Evolutionary conservation across 768 basidiomycete species (phyloP).

Genomic region (Termitomyces sp.): DNA sequence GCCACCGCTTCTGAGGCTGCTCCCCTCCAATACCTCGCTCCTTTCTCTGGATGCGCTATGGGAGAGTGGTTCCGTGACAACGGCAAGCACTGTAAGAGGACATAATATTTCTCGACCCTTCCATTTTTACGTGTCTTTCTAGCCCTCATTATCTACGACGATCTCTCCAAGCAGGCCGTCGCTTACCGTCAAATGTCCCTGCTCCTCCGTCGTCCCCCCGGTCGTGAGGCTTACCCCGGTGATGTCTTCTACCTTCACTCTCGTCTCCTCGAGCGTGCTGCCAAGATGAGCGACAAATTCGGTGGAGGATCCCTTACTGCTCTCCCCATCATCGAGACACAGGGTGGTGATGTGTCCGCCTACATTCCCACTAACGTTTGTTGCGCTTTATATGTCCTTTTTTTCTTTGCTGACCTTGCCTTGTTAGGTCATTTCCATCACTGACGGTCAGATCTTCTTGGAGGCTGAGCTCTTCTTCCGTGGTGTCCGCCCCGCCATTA

Average conservation of each 20-base stretch:
- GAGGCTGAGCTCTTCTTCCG: slow-evolving; percentile 99
- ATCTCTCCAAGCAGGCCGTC: slow-evolving; percentile 99
- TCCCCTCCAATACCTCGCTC: slow-evolving; percentile 98
- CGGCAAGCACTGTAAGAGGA: slow-evolving; percentile 85
- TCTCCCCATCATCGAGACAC: slow-evolving; percentile 99
- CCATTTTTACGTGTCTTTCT: slow-evolving; percentile 9
- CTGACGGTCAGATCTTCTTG: slow-evolving; percentile 99
- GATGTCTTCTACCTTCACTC: slow-evolving; percentile 99
- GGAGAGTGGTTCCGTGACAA: slow-evolving; percentile 99
- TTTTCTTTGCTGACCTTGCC: slow-evolving; percentile 4
- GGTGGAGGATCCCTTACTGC: slow-evolving; percentile 99
- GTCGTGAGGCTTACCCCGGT: slow-evolving; percentile 99
- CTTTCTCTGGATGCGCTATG: slow-evolving; percentile 99
- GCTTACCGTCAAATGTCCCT: slow-evolving; percentile 99
- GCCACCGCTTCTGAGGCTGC: slow-evolving; percentile 99
- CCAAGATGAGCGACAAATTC: slow-evolving; percentile 99
- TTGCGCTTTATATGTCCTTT: slow-evolving; percentile 7
- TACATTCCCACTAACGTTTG: slow-evolving; percentile 93
- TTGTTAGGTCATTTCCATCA: slow-evolving; percentile 94
- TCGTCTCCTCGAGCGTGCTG: slow-evolving; percentile 98
- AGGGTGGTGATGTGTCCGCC: slow-evolving; percentile 99
- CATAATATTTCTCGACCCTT: neutral
- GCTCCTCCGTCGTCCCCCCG: slow-evolving; percentile 98
- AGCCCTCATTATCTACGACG: slow-evolving; percentile 99
- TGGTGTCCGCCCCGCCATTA: slow-evolving; percentile 99